Percentiles rank a stretch among this genome's conserved stretches.
These are phyloP conservation scores for Trichoderma parareesei DNA, from an alignment of 495 filamentous ascomycete species.

Conservation along the genomic window DNA sequence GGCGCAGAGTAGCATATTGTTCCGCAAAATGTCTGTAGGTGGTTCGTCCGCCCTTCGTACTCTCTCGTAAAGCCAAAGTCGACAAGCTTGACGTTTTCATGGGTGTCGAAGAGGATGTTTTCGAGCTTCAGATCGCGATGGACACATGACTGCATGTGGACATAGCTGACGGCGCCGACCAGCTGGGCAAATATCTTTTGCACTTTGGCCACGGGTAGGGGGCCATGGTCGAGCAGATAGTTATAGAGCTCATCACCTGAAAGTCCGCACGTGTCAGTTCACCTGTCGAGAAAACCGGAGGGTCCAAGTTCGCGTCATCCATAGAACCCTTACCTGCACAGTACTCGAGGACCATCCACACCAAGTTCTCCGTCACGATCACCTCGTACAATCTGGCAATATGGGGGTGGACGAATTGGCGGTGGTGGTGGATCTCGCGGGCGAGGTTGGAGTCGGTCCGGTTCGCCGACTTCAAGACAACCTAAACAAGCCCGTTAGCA, in stretches of 20 bases:
- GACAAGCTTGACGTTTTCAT: slow-evolving; percentile 97
- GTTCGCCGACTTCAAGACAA: slow-evolving; percentile 94
- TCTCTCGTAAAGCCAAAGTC: slow-evolving; percentile 98
- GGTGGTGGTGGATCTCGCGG: slow-evolving; percentile 95
- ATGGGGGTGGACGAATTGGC: slow-evolving; percentile 95
- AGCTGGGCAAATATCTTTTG: slow-evolving; percentile 94
- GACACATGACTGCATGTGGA: slow-evolving; percentile 91
- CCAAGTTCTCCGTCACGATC: slow-evolving; percentile 86
- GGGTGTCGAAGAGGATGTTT: slow-evolving; percentile 93
- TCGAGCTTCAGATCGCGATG: slow-evolving; percentile 96
- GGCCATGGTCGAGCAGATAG: slow-evolving; percentile 80
- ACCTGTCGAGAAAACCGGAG: neutral
- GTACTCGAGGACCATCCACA: slow-evolving; percentile 96
- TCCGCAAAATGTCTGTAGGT: slow-evolving; percentile 95
- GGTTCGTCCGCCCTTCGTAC: slow-evolving; percentile 91
- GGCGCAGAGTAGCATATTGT: slow-evolving; percentile 97
- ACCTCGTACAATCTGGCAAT: slow-evolving; percentile 96
- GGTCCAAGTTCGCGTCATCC: neutral
- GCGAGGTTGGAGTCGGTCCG: slow-evolving; percentile 94
- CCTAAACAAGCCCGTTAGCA: slow-evolving; percentile 39
- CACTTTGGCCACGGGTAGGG: slow-evolving; percentile 77
- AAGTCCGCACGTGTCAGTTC: slow-evolving; percentile 11
- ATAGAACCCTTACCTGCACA: slow-evolving; percentile 65
- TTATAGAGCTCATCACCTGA: slow-evolving; percentile 95
- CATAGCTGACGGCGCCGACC: slow-evolving; percentile 90